phyloP scores from a whole-genome alignment of 2,329 filamentous ascomycete genomes.

The Cryphonectria carpinicola region DNA sequence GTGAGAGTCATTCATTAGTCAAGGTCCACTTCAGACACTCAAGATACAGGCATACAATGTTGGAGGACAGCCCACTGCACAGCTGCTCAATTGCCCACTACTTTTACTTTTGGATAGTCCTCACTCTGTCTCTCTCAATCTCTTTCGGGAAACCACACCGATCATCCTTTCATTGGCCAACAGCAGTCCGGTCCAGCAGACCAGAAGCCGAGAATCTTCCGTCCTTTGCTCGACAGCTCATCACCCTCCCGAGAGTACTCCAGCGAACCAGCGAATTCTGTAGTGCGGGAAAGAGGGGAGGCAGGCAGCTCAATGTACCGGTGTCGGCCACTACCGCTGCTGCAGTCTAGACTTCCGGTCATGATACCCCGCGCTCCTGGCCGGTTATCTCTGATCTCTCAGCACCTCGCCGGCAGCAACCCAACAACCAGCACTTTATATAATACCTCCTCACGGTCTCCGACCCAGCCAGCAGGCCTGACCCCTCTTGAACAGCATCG shows the following conservation, averaged over 20 bases:
- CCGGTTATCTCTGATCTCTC: conserved; percentile 43
- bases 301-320: conserved; percentile 23
- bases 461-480: conserved; percentile 33
- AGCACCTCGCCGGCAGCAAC: conserved; percentile 39
- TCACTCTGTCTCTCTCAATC: background rate
- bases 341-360: conserved; percentile 16
- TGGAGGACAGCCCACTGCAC: background rate
- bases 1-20: conserved; percentile 10
- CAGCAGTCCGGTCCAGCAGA: background rate
- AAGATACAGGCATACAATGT: background rate
- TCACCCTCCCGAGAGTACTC: background rate
- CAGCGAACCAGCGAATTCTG: background rate
- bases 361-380: conserved; percentile 37
- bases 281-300: background rate
- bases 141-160: background rate
- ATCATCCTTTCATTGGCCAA: background rate
- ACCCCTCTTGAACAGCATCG: conserved; percentile 36
- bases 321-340: conserved; percentile 23
- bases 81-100: background rate
- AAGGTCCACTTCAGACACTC: background rate
- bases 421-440: conserved; percentile 1
- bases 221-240: background rate
- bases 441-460: conserved; percentile 24
- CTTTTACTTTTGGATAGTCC: background rate
- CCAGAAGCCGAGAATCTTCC: background rate